Percentiles rank a stretch among this genome's conserved stretches.
Evolutionary conservation across 176 grass and related monocot genomes (phyloP).

Genomic region (Microstegium vimineum): DNA sequence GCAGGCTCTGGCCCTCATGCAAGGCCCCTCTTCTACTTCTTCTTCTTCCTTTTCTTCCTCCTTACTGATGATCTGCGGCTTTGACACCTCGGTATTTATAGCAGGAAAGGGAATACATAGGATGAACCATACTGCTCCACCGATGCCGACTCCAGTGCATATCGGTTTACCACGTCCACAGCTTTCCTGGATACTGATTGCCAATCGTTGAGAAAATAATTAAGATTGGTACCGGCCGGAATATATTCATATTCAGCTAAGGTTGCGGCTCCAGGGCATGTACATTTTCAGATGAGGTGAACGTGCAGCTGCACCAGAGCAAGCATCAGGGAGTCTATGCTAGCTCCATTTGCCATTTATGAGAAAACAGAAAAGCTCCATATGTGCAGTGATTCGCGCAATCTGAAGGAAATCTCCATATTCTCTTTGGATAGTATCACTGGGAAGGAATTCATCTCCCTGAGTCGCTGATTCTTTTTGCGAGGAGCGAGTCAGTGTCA

Average conservation of each 20-base stretch:
- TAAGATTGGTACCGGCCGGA: background rate
- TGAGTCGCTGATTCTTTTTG: conserved; percentile 4
- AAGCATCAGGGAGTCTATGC: background rate
- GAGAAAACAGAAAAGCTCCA: background rate
- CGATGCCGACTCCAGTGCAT: background rate
- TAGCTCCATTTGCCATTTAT: conserved; percentile 18
- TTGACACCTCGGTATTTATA: conserved; percentile 22
- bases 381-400: background rate
- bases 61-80: background rate
- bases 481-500: conserved; percentile 19
- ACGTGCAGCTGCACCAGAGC: background rate
- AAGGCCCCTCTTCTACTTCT: conserved; percentile 45
- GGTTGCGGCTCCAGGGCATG: background rate
- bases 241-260: conserved; percentile 29
- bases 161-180: conserved; percentile 3
- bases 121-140: background rate
- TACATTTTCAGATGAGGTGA: background rate
- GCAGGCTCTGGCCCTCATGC: conserved; percentile 40
- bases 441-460: conserved; percentile 20
- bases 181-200: conserved; percentile 1
- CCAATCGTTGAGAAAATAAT: background rate
- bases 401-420: conserved; percentile 42
- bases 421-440: conserved; percentile 31
- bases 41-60: background rate
- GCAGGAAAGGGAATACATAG: background rate